Evolutionary conservation across 805 yeast genomes (phyloP), one percentile per base, ranked within the genome.

Genomic region (Isabelozyma heimii): DNA sequence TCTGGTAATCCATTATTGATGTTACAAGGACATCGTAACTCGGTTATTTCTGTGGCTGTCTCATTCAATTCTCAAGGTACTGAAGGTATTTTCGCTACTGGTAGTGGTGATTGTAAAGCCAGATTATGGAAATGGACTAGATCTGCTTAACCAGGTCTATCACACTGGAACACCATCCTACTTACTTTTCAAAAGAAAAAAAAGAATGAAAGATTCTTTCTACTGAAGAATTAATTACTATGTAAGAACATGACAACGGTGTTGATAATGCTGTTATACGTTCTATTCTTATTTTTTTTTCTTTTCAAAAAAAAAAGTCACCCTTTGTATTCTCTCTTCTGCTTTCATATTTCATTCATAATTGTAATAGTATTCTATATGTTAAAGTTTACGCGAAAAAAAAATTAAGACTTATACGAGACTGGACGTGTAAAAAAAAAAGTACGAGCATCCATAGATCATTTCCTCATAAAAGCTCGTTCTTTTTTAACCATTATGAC

Each of bases 81-180:
- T 52, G 85, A 82, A 55, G 92, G 95, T 44, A 84, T 89, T 59
- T 94, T 92, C 76, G 98, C 98, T 47, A 91, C 98, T 12, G 98
- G 98, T 49, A 81, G 90, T 70, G 99, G 98, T 67, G 98, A 92
- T 72, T 92, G 96, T 70, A 89, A 91, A 66, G 98, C 98, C 39
- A 83, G 97, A 70, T 88, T 92, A 63, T 92, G 99, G 99, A 82
- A 87, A 67, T 90, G 90, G 87, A 83, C 82, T 58, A 78, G 76
- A 61, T 42, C 44, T 10, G 35, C 35, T 8, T 30, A 30, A 30
- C 4, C n/a, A 30, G n/a, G 5, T 30, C 24, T 20, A 20, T 5
- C 24, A 20, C 1, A 20, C 24, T 20, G 24, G 1, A 20, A 20
- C 24, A 20, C 24, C 6, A 20, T 20, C 6, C 24, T 20, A 20